Conservation (phyloP, 2,329 filamentous ascomycete species). For the Ramichloridium luteum region DNA sequence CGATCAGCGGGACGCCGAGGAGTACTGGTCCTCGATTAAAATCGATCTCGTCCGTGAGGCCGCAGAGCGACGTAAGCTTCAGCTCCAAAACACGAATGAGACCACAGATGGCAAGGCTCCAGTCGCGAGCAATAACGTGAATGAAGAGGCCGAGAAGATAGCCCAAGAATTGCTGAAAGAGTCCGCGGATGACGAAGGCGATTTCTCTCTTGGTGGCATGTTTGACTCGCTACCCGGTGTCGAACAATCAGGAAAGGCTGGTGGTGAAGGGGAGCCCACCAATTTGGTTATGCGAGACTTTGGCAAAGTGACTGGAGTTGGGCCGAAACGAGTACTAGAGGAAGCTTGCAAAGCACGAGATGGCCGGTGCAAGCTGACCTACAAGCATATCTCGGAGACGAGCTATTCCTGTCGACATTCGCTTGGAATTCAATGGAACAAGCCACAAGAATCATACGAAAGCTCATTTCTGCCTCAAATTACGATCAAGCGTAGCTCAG, state of each 20-base stretch:
- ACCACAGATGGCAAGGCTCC: conserved; percentile 3
- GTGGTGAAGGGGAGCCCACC: conserved; percentile 15
- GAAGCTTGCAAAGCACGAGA: conserved; percentile 82
- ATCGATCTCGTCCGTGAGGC: conserved; percentile 30
- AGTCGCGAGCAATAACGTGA: conserved; percentile 31
- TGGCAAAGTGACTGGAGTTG: conserved; percentile 67
- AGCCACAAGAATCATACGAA: conserved; percentile 47
- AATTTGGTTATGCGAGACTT: conserved; percentile 65
- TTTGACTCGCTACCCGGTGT: conserved; percentile 33
- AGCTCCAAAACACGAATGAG: conserved; percentile 12
- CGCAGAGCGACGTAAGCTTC: conserved; percentile 23
- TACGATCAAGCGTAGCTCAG: conserved; percentile 32
- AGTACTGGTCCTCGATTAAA: conserved; percentile 33
- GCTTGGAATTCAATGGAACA: conserved; percentile 67
- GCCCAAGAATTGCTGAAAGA: conserved; percentile 21
- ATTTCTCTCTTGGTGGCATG: conserved; percentile 45
- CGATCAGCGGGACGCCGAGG: conserved; percentile 35
- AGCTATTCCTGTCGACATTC: conserved; percentile 65
- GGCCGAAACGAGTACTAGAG: conserved; percentile 64
- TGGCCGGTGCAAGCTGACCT: conserved; percentile 52
- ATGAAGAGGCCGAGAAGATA: conserved; percentile 34
- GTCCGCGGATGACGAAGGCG: conserved; percentile 44
- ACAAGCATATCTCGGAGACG: conserved; percentile 57
- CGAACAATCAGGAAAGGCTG: conserved; percentile 1
- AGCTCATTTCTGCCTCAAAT: conserved; percentile 32